Base-by-base conservation (phyloP, 176 grass and related monocot genomes). In the Oryza officinalis region DNA sequence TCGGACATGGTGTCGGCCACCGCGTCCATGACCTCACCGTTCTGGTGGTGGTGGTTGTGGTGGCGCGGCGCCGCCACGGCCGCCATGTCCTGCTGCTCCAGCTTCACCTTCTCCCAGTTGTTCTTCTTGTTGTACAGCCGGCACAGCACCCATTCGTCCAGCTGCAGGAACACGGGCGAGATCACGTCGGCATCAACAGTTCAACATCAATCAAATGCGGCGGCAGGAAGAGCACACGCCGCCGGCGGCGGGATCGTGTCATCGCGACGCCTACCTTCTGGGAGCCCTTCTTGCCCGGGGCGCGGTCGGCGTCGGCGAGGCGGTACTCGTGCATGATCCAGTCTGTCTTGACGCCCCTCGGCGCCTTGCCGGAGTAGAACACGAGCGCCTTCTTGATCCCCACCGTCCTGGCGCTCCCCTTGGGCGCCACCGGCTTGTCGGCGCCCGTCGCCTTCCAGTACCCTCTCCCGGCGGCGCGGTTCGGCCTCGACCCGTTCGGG, bases 301-400 rank as follows among this genome's bases (percentile, higher is more conserved):
- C 40, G 31, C 83, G 89, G 89, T 89, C 81, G 2, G 89, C 26
- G 22, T 85, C 78, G 27, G 89, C 84, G 81, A 94, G 54, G 13
- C 92, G 80, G 87, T 91, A 94, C 92, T 94, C 92, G 77, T 94
- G 92, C 92, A 94, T 94, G 84, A 94, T 94, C 92, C 92, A 94
- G 52, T 94, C 92, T 0, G 92, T 94, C 69, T 94, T 94, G 77
- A 89, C 23, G 32, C 92, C 89, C 74, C 84, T 81, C 2, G 92
- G 89, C 17, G 92, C 89, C 89, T 89, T 94, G 38, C 92, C 92
- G 52, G 87, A 86, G 89, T 94, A 94, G 68, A 94, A 94, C 20
- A 94, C 92, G 8, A 94, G 77, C 32, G 92, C 92, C 74, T 94
- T 94, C 84, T 94, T 94, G 64, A 94, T 91, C 2, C 87, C 89